Evolutionary conservation across 148 eudicot genomes (phyloP), one percentile per base, ranked within the genome.

Genomic region (Chenopodium album): DNA sequence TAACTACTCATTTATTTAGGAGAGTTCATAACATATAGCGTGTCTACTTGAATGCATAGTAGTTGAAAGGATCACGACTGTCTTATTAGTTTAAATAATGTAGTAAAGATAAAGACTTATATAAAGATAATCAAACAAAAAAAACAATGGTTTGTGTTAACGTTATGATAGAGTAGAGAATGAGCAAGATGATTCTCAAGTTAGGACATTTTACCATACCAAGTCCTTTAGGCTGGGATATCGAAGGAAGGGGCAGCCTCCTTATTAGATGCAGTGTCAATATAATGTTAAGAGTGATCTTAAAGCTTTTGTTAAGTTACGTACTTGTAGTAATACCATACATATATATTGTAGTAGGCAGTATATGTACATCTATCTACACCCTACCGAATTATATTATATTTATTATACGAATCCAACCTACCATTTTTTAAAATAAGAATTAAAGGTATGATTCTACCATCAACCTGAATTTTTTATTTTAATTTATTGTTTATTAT

Each of bases 211-310:
- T 64, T 22, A 74, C 83, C 78, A 64, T 8, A 48, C 74, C 44
- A 9, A 11, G 23, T 14, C 22, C 20, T 32, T 59, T 34, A 41
- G 28, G 26, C 12, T 7, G 26, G 26, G 46, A 26, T 62, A 11
- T 9, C 14, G 54, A 65, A 66, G 10, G 2, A 52, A 59, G 66
- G 68, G 76, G 41, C 79, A 31, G 44, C 44, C 44, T 41, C 44
- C 44, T 41, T 41, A 81, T 77, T 85, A 88, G 89, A 80, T 86
- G 82, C 81, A 76, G 82, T 85, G 91, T 87, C 90, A 88, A 88
- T 79, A 83, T 29, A 14, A 56, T 50, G 22, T 14, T 87, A 76
- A 41, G 91, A 89, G 93, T 90, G 84, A 79, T 56, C 84, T 76
- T 85, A 84, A 90, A 92, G 92, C 74, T 78, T 87, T 83, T 77